Base-by-base conservation (phyloP, 371 early-diverging fungal genomes). In the Mortierella sp. region DNA sequence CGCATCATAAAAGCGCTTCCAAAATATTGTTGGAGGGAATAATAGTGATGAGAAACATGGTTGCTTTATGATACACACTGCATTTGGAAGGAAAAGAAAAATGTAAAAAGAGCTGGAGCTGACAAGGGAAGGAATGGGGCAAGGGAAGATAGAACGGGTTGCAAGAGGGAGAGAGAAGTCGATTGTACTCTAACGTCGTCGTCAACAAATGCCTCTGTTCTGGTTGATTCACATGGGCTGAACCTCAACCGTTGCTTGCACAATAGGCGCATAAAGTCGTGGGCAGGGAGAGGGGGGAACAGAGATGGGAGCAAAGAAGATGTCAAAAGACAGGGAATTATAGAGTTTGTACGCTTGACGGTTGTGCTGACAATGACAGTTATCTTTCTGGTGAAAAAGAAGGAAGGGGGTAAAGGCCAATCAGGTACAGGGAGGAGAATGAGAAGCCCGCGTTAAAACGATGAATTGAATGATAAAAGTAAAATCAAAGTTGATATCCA, bases 291-390 rank as follows among this genome's bases (percentile, higher is more conserved):
- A 19, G 34, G 34, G 34, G 34, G 34, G 34, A 34, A 31, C n/a
- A n/a, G n/a, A n/a, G n/a, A n/a, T 6, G 58, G 16, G 34, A 19
- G 34, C 34, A 34, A 19, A 58, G 19, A 29, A 14, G 47, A 34
- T 34, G 34, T 58, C 34, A 58, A 31, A 34, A 2, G 58, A 58
- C 58, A 34, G 34, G 19, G 16, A 34, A 7, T 31, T 29, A 58
- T 58, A 31, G 58, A 58, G 58, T 22, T 13, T 58, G 58, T 31
- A 58, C 31, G 34, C 58, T 58, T 58, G 58, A 58, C 58, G 58
- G 58, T 29, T 58, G 29, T 58, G 58, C 58, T 58, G 58, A 58
- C 58, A 58, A 34, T 14, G 58, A 58, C 58, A 58, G 13, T 31
- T 29, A 58, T 31, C 58, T 58, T 58, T 58, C 58, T 58, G 58